Base-by-base conservation (phyloP, 306 rosid species). In the Cucumis hystrix region DNA sequence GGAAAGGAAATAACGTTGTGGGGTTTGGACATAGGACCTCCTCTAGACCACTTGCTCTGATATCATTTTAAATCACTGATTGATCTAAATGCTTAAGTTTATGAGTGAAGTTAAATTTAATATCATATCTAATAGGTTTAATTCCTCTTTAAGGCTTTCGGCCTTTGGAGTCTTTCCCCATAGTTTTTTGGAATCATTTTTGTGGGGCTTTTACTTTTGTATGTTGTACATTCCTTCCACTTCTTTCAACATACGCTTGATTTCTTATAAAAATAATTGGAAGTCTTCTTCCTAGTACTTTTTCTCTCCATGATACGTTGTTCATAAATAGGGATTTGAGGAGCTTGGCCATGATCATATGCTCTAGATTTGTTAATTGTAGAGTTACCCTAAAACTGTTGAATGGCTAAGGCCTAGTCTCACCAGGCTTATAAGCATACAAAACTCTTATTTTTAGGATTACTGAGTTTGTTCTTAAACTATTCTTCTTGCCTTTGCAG, bases 401-500 rank as follows among this genome's bases (percentile, higher is more conserved):
- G 77, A 55, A 51, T 37, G n/a, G 20, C 13, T 8, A 35, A 51
- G 64, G 62, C 51, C 30, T 74, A 74, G 10, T 52, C 78, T 74
- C 35, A 39, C 13, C 41, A 30, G 40, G 79, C 23, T 41, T 55
- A 14, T 57, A 43, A 59, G 20, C 39, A 49, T 52, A 49, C 33
- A 6, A 66, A 8, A 66, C 47, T 64, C 70, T 35, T 66, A 15
- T 40, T 66, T 52, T 40, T n/a, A 30, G 13, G 60, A 4, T 75
- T 49, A 49, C 25, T 16, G 39, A 75, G 68, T 75, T 75, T 62
- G 35, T 72, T 75, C 37, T 57, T 55, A 21, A 71, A 33, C 52
- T 78, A 39, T 77, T 67, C 72, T 69, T 62, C 73, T 54, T 54
- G 17, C 35, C 77, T 80, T 60, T 84, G 78, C 84, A 95, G 99